Base-by-base conservation (phyloP, 371 early-diverging fungal genomes). In the Mucor velutinosus region DNA sequence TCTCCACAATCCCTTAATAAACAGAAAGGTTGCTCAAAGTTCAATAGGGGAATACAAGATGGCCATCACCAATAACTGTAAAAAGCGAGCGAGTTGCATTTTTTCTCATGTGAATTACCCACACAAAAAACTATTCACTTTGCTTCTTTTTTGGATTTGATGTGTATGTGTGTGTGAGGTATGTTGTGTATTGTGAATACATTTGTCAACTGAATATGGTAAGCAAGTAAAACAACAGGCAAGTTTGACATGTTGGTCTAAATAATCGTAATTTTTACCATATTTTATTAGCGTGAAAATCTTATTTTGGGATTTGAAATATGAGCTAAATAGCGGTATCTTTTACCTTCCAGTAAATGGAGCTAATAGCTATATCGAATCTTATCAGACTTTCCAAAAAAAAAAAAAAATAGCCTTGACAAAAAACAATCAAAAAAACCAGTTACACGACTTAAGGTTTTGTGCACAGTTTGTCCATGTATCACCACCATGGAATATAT, bases 91-190 rank as follows among this genome's bases (percentile, higher is more conserved):
- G 4, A 5, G 41, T 7, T 33, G 33, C n/a, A 7, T 33, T 37
- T 33, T 51, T 41, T 57, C 37, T 23, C 67, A 67, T 67, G 67
- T 67, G 67, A 67, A 67, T 57, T 67, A 67, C 67, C 67, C 67
- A 67, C 67, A 67, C 56, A 35, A 21, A 21, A 33, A 15, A 41
- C 39, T 41, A 12, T 63, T 14, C 30, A 33, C 32, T 25, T 21
- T 19, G 21, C 19, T 47, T 47, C 21, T 47, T 8, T 53, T 53
- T 25, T 23, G 19, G 29, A 35, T 3, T 57, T 33, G 32, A 57
- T 35, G 37, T 57, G n/a, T 56, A 57, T 35, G 37, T 57, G n/a
- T 56, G 29, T 53, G 27, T 4, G 12, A 23, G 14, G 5, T 11
- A 51, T 25, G 25, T 25, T 27, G 53, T 53, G 53, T 53, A 53